Percentiles rank a stretch among this genome's conserved stretches.
phyloP scores from a whole-genome alignment of 2,329 filamentous ascomycete genomes.

The Delphinella strobiligena region DNA sequence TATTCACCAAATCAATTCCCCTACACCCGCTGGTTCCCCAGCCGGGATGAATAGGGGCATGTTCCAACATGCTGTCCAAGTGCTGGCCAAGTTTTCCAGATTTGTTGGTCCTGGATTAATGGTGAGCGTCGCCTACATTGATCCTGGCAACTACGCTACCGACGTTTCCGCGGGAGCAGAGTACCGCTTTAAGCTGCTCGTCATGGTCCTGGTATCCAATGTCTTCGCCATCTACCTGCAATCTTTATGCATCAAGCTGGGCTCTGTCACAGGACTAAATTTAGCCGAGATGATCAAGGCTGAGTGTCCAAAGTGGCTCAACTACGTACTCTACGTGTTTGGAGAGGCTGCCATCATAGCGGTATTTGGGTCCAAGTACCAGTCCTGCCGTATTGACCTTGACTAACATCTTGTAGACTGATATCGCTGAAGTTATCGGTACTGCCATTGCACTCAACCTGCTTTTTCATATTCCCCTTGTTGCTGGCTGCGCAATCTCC shows the following conservation, averaged over 20 bases:
- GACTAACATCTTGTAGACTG: too few species aligned
- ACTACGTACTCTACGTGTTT: slow-evolving; percentile 41
- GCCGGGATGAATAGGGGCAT: background rate
- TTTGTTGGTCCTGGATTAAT: slow-evolving; percentile 60
- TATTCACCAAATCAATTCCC: background rate
- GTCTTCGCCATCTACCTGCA: slow-evolving; percentile 61
- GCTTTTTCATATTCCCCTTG: slow-evolving; percentile 50
- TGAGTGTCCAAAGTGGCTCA: slow-evolving; percentile 41
- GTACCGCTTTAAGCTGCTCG: slow-evolving; percentile 54
- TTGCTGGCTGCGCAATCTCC: slow-evolving; percentile 56
- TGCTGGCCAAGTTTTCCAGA: slow-evolving; percentile 36
- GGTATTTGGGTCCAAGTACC: too few species aligned
- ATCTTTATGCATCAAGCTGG: slow-evolving; percentile 50
- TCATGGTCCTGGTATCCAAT: slow-evolving; percentile 57
- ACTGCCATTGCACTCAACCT: slow-evolving; percentile 59
- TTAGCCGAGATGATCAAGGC: slow-evolving; percentile 37
- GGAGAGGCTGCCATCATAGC: slow-evolving; percentile 46
- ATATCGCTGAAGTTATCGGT: slow-evolving; percentile 55
- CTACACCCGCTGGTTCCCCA: background rate
- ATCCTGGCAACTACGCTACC: slow-evolving; percentile 54
- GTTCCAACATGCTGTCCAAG: slow-evolving; percentile 3
- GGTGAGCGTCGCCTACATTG: slow-evolving; percentile 38
- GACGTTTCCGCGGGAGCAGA: slow-evolving; percentile 56
- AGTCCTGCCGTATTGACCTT: too few species aligned
- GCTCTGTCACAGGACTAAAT: slow-evolving; percentile 37